A percentile compares a stretch with the other conserved stretches of the same genome.
phyloP scores from a whole-genome alignment of 78 protist species.

The Trichosphaerium sp. region DNA sequence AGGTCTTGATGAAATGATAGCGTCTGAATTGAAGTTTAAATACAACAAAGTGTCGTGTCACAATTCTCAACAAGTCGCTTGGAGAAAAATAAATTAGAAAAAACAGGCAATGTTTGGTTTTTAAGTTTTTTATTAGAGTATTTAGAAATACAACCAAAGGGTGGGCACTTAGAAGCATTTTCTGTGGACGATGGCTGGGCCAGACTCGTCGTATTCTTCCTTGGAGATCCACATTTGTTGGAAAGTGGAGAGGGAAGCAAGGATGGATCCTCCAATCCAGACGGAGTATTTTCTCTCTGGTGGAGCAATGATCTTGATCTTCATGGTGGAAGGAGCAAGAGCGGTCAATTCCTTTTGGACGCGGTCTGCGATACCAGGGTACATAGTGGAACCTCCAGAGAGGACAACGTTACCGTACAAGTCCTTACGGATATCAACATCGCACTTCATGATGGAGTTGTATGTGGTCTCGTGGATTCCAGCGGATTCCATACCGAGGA shows the following conservation, averaged over 20 bases:
- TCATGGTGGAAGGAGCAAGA: slow-evolving; percentile 77
- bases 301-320: slow-evolving; percentile 82
- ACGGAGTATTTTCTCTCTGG: slow-evolving; percentile 87
- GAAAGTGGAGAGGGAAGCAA: slow-evolving; percentile 85
- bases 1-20: too few species aligned
- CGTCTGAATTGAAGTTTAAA: too few species aligned
- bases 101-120: too few species aligned
- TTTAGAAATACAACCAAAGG: too few species aligned
- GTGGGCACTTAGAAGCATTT: slow-evolving; percentile 92
- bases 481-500: slow-evolving; percentile 68
- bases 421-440: slow-evolving; percentile 83
- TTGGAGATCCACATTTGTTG: slow-evolving; percentile 88
- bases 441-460: slow-evolving; percentile 81
- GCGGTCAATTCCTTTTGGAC: slow-evolving; percentile 54
- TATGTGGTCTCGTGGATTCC: slow-evolving; percentile 80
- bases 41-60: too few species aligned
- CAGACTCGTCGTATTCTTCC: slow-evolving; percentile 85
- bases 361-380: slow-evolving; percentile 76
- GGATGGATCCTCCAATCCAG: slow-evolving; percentile 96
- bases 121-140: too few species aligned
- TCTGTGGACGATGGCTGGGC: slow-evolving; percentile 85
- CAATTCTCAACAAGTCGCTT: too few species aligned
- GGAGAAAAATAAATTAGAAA: too few species aligned
- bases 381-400: slow-evolving; percentile 91
- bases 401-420: slow-evolving; percentile 83